phyloP scores from a whole-genome alignment of 192 early-diverging fungal species.

The Tieghemiomyces parasiticus region DNA sequence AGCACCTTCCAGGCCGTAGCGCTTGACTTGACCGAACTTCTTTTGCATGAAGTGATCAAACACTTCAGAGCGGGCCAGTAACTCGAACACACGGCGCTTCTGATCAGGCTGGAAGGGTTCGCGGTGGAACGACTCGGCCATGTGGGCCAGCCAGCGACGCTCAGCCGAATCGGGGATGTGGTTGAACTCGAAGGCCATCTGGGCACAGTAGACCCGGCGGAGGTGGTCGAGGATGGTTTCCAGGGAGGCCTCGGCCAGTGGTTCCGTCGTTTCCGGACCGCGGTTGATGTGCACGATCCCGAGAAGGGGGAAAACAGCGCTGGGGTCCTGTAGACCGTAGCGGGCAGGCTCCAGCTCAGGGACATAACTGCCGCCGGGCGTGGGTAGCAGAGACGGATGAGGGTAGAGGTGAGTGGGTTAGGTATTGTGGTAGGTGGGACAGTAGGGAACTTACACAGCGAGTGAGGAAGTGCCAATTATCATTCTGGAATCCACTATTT shows the following conservation, averaged over 20 bases:
- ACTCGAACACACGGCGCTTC: constrained; percentile 58
- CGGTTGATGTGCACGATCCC: constrained; percentile 64
- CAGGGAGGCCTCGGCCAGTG: constrained; percentile 39
- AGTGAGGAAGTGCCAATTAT: neutral
- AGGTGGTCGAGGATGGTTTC: constrained; percentile 58
- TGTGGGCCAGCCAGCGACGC: constrained; percentile 75
- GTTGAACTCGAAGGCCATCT: constrained; percentile 89
- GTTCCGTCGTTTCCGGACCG: constrained; percentile 23
- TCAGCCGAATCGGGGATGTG: constrained; percentile 81
- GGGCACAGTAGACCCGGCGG: constrained; percentile 52
- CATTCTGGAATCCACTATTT: neutral
- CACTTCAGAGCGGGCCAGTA: constrained; percentile 62
- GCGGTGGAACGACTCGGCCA: constrained; percentile 62
- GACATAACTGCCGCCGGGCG: constrained; percentile 24
- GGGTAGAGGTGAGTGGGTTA: neutral
- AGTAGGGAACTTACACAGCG: neutral
- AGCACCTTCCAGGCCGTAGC: constrained; percentile 92
- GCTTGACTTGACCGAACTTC: constrained; percentile 89
- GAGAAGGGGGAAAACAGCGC: constrained; percentile 40
- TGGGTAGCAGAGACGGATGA: neutral
- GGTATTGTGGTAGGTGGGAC: neutral
- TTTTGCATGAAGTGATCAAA: constrained; percentile 99
- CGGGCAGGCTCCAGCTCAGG: constrained; percentile 68
- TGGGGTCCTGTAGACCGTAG: constrained; percentile 53
- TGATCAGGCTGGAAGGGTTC: constrained; percentile 31